Evolutionary conservation across 164 flowering plant genomes (phyloP), one percentile per base, ranked within the genome.

Genomic region (Piper longum): DNA sequence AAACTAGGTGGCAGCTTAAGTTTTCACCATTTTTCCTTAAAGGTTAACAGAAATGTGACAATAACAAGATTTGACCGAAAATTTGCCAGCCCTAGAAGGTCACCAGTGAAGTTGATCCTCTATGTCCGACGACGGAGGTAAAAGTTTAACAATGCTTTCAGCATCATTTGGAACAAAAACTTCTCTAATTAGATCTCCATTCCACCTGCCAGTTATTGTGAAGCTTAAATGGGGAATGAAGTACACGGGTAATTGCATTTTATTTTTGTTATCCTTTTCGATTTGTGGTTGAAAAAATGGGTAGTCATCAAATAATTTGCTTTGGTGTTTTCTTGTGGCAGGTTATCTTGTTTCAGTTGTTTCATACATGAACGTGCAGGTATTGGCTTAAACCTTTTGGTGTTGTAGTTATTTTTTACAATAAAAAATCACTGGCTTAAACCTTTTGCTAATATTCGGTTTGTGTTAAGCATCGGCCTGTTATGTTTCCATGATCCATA

Each of bases 141-240:
- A n/a, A n/a, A n/a, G n/a, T n/a, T n/a, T n/a, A n/a, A n/a, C n/a
- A n/a, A n/a, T n/a, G n/a, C n/a, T n/a, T n/a, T n/a, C n/a, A n/a
- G n/a, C n/a, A n/a, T n/a, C n/a, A n/a, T n/a, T n/a, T n/a, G n/a
- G n/a, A n/a, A n/a, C n/a, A n/a, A n/a, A n/a, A n/a, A n/a, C n/a
- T n/a, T n/a, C n/a, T n/a, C n/a, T n/a, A n/a, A n/a, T n/a, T n/a
- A n/a, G n/a, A n/a, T n/a, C n/a, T n/a, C n/a, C n/a, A n/a, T n/a
- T n/a, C n/a, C n/a, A n/a, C n/a, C n/a, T n/a, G n/a, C 82, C 80
- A 41, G 98, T 91, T 52, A 82, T 91, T 75, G 98, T 88, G 11
- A 91, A 91, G 70, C 87, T 91, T 43, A 88, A 91, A 69, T 91
- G 96, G 98, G 98, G 98, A 69, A 88, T 91, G 96, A 96, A 91